These are phyloP conservation scores for Globisporangium polare DNA, from an alignment of 352 stramenopile genomes.

Conservation along the genomic window DNA sequence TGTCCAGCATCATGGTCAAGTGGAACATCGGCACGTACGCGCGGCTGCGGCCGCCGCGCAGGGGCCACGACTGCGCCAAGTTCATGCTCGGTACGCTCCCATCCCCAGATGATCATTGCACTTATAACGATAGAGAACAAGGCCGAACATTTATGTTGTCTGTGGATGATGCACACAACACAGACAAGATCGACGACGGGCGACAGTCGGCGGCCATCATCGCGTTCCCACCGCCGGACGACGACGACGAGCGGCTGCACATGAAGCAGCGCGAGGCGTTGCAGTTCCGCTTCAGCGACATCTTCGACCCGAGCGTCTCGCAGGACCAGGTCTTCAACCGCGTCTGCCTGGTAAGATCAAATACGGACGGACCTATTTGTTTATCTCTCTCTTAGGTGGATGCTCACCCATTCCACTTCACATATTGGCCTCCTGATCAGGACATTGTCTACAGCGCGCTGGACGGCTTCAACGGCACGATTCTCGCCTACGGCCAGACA, in stretches of 20 bases:
- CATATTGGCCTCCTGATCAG: conserved; percentile 13
- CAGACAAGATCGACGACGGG: conserved; percentile 52
- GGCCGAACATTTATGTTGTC: too few relatives aligned
- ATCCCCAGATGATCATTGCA: neutral
- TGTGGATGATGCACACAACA: too few relatives aligned
- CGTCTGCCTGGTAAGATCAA: conserved; percentile 44
- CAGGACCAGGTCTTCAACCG: conserved; percentile 72
- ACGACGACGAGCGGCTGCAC: conserved; percentile 50
- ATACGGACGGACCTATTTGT: neutral
- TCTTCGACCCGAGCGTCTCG: conserved; percentile 61
- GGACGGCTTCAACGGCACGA: conserved; percentile 73
- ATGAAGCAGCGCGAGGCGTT: conserved; percentile 71
- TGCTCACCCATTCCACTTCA: neutral
- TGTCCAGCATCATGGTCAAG: conserved; percentile 47
- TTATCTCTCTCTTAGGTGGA: neutral
- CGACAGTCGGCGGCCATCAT: conserved; percentile 39
- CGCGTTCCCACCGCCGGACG: conserved; percentile 52
- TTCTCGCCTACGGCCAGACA: conserved; percentile 69
- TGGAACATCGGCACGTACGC: conserved; percentile 79
- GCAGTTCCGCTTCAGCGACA: conserved; percentile 67
- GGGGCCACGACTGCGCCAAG: conserved; percentile 53
- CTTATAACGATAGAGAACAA: neutral
- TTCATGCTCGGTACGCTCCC: conserved; percentile 42
- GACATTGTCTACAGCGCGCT: conserved; percentile 71
- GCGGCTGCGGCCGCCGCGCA: conserved; percentile 53